Base-by-base conservation (phyloP, 108 stramenopile genomes). In the Fragilariopsis cylindrus region DNA sequence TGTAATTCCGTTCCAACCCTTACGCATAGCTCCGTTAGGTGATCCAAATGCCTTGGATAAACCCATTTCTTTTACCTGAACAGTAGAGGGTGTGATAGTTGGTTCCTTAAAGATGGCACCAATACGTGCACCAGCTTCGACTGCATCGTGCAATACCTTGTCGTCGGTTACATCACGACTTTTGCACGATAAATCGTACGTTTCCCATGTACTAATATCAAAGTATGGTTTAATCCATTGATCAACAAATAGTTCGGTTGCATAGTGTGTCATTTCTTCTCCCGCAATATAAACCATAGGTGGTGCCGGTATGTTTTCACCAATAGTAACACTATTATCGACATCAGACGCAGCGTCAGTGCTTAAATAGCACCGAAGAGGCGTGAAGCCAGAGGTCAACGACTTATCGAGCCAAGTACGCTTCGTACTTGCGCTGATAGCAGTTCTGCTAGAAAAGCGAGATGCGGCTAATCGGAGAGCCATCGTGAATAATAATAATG, bases 21-120 rank as follows among this genome's bases (percentile, higher is more conserved):
- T 64, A 15, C 98, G 83, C 98, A 98, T 98, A 75, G 96, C 96
- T 42, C 98, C 98, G 75, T 98, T 98, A 69, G 98, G 98, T 39
- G 85, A 87, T 65, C 96, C 94, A 84, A 90, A 93, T 0, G 94
- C 78, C 85, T 95, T 96, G 72, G 84, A 85, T 30, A 98, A 84
- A 16, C 96, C 96, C 85, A 98, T 89, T 66, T 92, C 89, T 72
- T 97, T 85, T 8, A 94, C 92, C 69, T 96, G 95, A 49, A 90
- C 69, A 4, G 93, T 91, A 41, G 90, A 84, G 13, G 98, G 98
- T 19, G 98, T 98, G 70, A 98, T 95, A 74, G 98, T 98, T 19
- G 98, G 98, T 81, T 98, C 98, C 86, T 98, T 98, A 87, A 96
- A 97, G 75, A 98, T 96, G 62, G 96, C 94, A 5, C 96, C 92